Evolutionary conservation across 2,329 filamentous ascomycete genomes (phyloP).

Genomic region (Colletotrichum sublineola): DNA sequence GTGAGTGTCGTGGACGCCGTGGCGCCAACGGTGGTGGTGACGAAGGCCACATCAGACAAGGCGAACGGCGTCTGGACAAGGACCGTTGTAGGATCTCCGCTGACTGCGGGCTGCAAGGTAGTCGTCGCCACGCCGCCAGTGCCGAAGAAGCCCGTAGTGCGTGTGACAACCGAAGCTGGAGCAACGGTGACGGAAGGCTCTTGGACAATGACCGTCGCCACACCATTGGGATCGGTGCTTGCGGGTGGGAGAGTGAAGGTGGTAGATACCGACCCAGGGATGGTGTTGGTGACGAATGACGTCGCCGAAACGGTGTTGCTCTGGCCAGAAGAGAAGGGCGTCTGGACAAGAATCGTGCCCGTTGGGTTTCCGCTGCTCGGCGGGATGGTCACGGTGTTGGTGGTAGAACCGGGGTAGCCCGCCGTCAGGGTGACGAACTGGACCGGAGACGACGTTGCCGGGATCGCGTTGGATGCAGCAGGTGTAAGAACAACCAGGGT

Average conservation of each 20-base stretch:
- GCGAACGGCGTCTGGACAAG: slow-evolving; percentile 27
- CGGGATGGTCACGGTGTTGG: neutral
- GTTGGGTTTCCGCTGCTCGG: neutral
- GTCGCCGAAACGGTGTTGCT: neutral
- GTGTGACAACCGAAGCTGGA: slow-evolving; percentile 22
- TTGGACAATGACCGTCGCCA: neutral
- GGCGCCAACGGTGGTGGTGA: slow-evolving; percentile 30
- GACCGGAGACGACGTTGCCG: neutral
- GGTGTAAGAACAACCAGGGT: slow-evolving; percentile 36
- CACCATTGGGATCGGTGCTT: neutral
- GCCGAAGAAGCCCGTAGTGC: slow-evolving; percentile 22
- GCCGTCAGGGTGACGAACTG: slow-evolving; percentile 7
- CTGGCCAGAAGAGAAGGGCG: neutral
- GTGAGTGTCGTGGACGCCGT: slow-evolving; percentile 13
- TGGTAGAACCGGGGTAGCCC: slow-evolving; percentile 5
- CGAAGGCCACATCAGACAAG: neutral
- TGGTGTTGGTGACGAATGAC: neutral
- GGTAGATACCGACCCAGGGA: neutral
- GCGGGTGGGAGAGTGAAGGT: neutral
- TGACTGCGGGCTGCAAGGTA: slow-evolving; percentile 12
- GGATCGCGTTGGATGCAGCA: neutral
- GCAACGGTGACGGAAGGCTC: neutral
- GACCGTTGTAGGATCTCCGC: slow-evolving; percentile 23
- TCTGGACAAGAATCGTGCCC: neutral
- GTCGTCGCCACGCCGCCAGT: slow-evolving; percentile 17